Base-by-base conservation (phyloP, 805 yeast species). In the Candida peoriensis region DNA sequence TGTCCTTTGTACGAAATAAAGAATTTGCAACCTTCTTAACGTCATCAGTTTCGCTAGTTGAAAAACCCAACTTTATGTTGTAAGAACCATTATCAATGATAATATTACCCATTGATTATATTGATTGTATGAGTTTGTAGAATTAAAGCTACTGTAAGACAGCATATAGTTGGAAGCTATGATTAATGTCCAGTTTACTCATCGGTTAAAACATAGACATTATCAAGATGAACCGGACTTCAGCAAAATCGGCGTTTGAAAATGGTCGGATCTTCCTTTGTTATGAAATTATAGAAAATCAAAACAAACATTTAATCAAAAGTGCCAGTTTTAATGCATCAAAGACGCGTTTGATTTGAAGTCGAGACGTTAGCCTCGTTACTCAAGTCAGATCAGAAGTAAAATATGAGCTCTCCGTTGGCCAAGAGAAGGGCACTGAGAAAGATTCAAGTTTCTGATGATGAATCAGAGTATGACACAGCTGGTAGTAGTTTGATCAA, bases 71-170 rank as follows among this genome's bases (percentile, higher is more conserved):
- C 52, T 90, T 90, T 35, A 93, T 70, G 40, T 76, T 76, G 53
- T 84, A 84, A 0, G 95, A 79, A 1, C 98, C 98, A 65, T 93
- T 93, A 51, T 93, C 98, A 12, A 93, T 60, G 5, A 93, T 76
- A 19, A 90, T n/a, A n/a, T n/a, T n/a, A n/a, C n/a, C n/a, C n/a
- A n/a, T n/a, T n/a, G n/a, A n/a, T n/a, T n/a, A n/a, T n/a, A n/a
- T n/a, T n/a, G n/a, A n/a, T n/a, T n/a, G n/a, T n/a, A n/a, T n/a
- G n/a, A n/a, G n/a, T n/a, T n/a, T n/a, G n/a, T n/a, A n/a, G n/a
- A n/a, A n/a, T n/a, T n/a, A n/a, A n/a, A n/a, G n/a, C n/a, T n/a
- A n/a, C n/a, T n/a, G n/a, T n/a, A n/a, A n/a, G n/a, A n/a, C n/a
- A n/a, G n/a, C n/a, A n/a, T n/a, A n/a, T n/a, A n/a, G n/a, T n/a